These are phyloP conservation scores for Closterium sp. DNA, from an alignment of 139 green algal species.

Conservation along the genomic window DNA sequence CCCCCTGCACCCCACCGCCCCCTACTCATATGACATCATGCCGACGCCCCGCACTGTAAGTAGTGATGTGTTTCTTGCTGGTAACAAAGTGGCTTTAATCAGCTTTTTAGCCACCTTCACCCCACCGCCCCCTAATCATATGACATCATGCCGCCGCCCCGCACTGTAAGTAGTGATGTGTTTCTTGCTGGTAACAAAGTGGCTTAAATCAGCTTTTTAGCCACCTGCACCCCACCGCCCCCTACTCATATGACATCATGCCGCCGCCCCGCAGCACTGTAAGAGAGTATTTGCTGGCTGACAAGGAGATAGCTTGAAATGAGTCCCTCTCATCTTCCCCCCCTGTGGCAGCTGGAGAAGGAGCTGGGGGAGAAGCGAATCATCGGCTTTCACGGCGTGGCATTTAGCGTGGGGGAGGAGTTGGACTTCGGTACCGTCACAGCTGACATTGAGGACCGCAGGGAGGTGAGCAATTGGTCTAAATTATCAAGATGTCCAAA, in stretches of 20 bases:
- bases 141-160: no score
- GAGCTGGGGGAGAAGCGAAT: constrained; percentile 78
- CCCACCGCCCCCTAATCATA: background rate
- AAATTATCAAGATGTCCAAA: no score
- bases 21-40: constrained; percentile 90
- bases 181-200: background rate
- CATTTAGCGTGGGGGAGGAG: constrained; percentile 33
- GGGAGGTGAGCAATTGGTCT: constrained; percentile 14
- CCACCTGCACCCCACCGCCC: constrained; percentile 36
- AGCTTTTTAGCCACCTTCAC: no score
- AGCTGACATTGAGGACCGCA: background rate
- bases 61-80: background rate
- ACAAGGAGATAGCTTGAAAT: no score
- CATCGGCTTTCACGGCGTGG: constrained; percentile 62
- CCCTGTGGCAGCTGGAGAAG: constrained; percentile 59
- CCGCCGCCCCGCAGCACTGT: no score
- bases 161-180: no score
- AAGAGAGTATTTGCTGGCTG: no score
- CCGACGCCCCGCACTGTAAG: constrained; percentile 65
- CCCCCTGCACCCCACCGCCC: constrained; percentile 56
- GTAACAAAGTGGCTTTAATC: no score
- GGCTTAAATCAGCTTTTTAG: no score
- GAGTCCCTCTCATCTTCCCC: no score
- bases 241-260: background rate
- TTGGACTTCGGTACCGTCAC: constrained; percentile 31